Percentiles rank a stretch among this genome's conserved stretches.
Evolutionary conservation across 495 filamentous ascomycete species (phyloP).

Genomic region (Aspergillus campestris): DNA sequence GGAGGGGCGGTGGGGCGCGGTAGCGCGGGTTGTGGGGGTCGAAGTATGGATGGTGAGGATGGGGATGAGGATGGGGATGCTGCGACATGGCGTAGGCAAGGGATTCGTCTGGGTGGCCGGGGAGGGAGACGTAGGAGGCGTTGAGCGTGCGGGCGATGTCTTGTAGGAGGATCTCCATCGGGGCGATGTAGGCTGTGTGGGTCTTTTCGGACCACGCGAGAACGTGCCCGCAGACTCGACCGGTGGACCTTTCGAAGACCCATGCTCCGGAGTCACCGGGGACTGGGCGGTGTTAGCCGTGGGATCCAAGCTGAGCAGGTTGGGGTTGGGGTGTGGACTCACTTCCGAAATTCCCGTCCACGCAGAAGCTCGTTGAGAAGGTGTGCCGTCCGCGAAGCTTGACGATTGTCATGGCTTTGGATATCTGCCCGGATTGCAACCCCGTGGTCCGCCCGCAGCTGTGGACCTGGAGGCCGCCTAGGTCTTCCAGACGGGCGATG

Average conservation of each 20-base stretch:
- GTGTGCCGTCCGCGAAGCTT: slow-evolving; percentile 75
- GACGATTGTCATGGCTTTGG: slow-evolving; percentile 66
- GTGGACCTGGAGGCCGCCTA: slow-evolving; percentile 71
- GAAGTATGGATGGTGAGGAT: slow-evolving; percentile 2
- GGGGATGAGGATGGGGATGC: slow-evolving; percentile 6
- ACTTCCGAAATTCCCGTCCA: slow-evolving; percentile 64
- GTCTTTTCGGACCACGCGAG: slow-evolving; percentile 74
- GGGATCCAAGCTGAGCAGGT: slow-evolving; percentile 1
- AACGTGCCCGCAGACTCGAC: slow-evolving; percentile 82
- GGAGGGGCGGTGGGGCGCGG: slow-evolving; percentile 11
- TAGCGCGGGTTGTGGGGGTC: slow-evolving; percentile 15
- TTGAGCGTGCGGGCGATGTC: slow-evolving; percentile 74
- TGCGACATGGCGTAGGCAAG: slow-evolving; percentile 20
- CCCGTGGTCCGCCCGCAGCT: slow-evolving; percentile 89
- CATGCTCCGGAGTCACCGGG: slow-evolving; percentile 91
- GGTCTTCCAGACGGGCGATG: slow-evolving; percentile 39
- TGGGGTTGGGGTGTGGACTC: slow-evolving; percentile 16
- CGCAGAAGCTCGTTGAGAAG: slow-evolving; percentile 72
- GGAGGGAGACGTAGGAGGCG: slow-evolving; percentile 31
- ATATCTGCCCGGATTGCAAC: slow-evolving; percentile 66
- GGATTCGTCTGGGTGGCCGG: slow-evolving; percentile 24
- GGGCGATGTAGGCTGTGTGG: slow-evolving; percentile 77
- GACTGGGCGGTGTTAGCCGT: slow-evolving; percentile 28
- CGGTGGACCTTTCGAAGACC: slow-evolving; percentile 74
- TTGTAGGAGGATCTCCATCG: slow-evolving; percentile 82